Conservation (phyloP, 345 rosid species). For the Citrus maxima region DNA sequence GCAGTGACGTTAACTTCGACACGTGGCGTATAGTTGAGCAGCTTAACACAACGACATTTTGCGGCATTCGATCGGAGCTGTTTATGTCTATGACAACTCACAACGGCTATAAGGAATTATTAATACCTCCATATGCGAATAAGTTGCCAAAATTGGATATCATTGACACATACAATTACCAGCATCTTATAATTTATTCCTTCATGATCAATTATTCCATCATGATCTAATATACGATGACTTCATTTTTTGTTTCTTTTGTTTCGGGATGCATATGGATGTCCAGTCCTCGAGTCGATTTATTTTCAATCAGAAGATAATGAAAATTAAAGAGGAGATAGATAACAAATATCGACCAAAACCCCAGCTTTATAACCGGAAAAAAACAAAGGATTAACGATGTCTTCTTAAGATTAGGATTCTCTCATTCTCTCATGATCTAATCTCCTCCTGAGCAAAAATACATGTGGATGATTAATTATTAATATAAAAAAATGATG, state of each 20-base stretch:
- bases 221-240: background rate
- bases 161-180: background rate
- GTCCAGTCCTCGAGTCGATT: background rate
- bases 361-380: background rate
- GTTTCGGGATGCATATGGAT: too few species aligned
- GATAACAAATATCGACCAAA: background rate
- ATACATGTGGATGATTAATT: fast-evolving
- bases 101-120: background rate
- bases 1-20: background rate
- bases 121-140: background rate
- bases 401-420: background rate
- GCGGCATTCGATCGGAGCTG: background rate
- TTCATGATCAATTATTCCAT: background rate
- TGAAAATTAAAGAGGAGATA: background rate
- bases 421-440: too few species aligned
- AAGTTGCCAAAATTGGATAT: background rate
- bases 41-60: background rate
- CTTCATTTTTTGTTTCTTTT: background rate
- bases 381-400: background rate
- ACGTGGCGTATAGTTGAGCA: background rate
- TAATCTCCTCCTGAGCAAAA: too few species aligned
- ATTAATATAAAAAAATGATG: too few species aligned
- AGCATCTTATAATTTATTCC: background rate
- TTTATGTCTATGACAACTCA: background rate
- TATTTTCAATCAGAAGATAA: background rate